These are phyloP conservation scores for Trichoderma parareesei DNA, from an alignment of 495 filamentous ascomycete genomes.

Conservation along the genomic window DNA sequence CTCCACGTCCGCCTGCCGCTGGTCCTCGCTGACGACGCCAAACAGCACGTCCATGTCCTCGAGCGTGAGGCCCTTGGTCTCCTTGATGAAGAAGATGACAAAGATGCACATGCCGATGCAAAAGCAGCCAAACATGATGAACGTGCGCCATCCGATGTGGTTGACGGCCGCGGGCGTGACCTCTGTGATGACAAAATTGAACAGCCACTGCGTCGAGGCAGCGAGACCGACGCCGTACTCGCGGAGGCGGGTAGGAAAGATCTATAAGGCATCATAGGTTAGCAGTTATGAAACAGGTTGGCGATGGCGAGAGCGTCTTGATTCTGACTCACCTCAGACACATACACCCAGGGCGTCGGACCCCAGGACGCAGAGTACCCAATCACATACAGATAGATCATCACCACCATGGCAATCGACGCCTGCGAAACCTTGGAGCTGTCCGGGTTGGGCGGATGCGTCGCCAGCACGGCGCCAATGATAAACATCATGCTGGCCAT, in stretches of 20 bases:
- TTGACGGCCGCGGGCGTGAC: conserved; percentile 44
- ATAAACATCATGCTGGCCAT: conserved; percentile 45
- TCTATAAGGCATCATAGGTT: conserved; percentile 53
- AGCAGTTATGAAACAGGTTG: conserved; percentile 54
- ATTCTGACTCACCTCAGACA: neutral
- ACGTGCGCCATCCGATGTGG: conserved; percentile 52
- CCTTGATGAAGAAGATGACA: conserved; percentile 64
- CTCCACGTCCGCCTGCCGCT: conserved; percentile 2
- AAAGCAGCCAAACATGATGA: conserved; percentile 51
- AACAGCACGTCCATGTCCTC: conserved; percentile 33
- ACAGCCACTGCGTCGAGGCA: conserved; percentile 63
- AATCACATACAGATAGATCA: conserved; percentile 17
- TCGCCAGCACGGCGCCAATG: conserved; percentile 47
- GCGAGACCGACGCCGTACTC: conserved; percentile 63
- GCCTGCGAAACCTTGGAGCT: conserved; percentile 24
- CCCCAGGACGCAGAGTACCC: conserved; percentile 57
- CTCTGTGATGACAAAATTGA: conserved; percentile 62
- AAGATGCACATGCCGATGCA: conserved; percentile 60
- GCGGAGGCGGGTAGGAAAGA: conserved; percentile 63
- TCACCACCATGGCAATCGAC: conserved; percentile 5
- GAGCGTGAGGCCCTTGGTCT: conserved; percentile 56
- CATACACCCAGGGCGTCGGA: conserved; percentile 71
- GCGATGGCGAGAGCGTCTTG: conserved; percentile 39
- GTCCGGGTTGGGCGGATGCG: conserved; percentile 23
- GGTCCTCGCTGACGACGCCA: conserved; percentile 15